Evolutionary conservation across 2,329 filamentous ascomycete species (phyloP).

Genomic region (Aspergillus sp.): DNA sequence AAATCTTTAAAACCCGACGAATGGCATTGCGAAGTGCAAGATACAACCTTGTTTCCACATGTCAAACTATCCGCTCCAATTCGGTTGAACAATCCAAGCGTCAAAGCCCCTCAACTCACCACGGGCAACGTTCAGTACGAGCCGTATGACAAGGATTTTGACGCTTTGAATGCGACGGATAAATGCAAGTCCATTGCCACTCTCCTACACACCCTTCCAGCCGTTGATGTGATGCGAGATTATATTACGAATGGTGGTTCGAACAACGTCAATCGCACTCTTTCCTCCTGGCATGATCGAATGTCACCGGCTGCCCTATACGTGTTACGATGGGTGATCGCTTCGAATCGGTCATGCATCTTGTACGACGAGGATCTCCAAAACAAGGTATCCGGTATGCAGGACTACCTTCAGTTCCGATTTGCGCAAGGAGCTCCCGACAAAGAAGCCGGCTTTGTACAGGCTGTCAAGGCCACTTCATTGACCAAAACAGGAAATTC

Average conservation of each 20-base stretch:
- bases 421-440: conserved; percentile 87
- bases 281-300: conserved; percentile 56
- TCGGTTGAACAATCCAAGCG: not conserved
- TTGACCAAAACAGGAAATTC: conserved; percentile 33
- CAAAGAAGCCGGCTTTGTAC: conserved; percentile 73
- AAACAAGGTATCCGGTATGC: conserved; percentile 63
- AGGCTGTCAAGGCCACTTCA: conserved; percentile 53
- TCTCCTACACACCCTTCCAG: conserved; percentile 42
- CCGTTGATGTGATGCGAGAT: conserved; percentile 39
- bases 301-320: conserved; percentile 66
- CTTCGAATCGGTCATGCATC: conserved; percentile 85
- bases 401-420: conserved; percentile 74
- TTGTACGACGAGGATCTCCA: conserved; percentile 59
- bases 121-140: conserved; percentile 16
- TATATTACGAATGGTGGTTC: conserved; percentile 40
- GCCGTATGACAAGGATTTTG: conserved; percentile 41
- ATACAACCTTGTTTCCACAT: conserved; percentile 46
- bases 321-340: conserved; percentile 81
- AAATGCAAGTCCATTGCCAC: conserved; percentile 32
- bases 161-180: conserved; percentile 27
- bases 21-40: conserved; percentile 50
- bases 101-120: not conserved
- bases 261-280: conserved; percentile 16
- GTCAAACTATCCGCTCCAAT: conserved; percentile 38
- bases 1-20: not conserved